These are phyloP conservation scores for Diplotaxis tenuifolia DNA, from an alignment of 345 rosid species.

Conservation along the genomic window DNA sequence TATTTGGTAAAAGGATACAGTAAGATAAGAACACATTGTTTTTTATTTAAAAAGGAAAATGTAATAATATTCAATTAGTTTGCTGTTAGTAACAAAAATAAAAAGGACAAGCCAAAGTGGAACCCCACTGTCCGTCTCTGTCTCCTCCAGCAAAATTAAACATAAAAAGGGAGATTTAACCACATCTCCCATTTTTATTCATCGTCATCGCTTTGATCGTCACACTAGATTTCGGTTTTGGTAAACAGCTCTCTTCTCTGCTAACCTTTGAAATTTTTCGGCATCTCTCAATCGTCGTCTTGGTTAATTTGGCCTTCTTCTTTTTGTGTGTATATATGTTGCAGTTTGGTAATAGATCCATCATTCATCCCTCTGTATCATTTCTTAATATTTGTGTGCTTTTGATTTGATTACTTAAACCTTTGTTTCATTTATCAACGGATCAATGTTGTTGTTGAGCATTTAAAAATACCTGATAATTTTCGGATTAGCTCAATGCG, in stretches of 20 bases:
- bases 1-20: conserved; percentile 16
- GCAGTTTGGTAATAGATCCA: conserved; percentile 31
- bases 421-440: too few relatives aligned
- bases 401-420: too few relatives aligned
- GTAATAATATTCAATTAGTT: too few relatives aligned
- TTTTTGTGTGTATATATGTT: neutral
- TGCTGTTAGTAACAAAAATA: neutral
- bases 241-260: conserved; percentile 7
- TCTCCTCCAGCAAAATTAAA: conserved; percentile 16
- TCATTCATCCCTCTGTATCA: too few relatives aligned
- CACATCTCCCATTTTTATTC: neutral
- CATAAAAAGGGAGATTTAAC: neutral
- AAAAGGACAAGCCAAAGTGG: conserved; percentile 33
- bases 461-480: too few relatives aligned
- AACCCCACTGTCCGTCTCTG: conserved; percentile 24
- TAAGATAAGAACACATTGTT: neutral
- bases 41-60: too few relatives aligned
- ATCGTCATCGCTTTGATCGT: conserved; percentile 4
- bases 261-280: neutral
- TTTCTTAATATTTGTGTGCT: too few relatives aligned
- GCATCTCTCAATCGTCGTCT: neutral
- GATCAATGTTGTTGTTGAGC: too few relatives aligned
- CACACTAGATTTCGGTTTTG: too few relatives aligned
- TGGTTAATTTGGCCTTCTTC: neutral
- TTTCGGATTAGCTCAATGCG: too few relatives aligned